These are phyloP conservation scores for Chamaecrista fasciculata DNA, from an alignment of 306 rosid genomes.

Conservation along the genomic window DNA sequence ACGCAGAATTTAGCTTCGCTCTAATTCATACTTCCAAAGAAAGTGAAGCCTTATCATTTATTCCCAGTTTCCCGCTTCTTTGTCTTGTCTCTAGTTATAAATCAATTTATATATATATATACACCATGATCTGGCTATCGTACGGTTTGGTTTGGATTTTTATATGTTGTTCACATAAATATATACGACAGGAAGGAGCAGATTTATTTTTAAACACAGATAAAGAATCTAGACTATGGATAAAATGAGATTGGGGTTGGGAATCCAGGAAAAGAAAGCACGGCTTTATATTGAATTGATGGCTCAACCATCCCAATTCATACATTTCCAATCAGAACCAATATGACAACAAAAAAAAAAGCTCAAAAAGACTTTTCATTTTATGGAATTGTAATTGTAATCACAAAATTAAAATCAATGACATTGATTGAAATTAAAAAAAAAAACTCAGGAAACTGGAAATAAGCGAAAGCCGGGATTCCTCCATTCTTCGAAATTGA, in stretches of 20 bases:
- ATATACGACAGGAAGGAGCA: background rate
- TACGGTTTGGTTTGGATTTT: no score
- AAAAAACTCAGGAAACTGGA: conserved; percentile 32
- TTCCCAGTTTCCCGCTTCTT: no score
- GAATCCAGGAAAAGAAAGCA: conserved; percentile 14
- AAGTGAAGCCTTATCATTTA: no score
- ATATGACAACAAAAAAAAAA: background rate
- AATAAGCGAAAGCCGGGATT: conserved; percentile 33
- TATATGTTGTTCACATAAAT: no score
- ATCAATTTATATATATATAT: no score
- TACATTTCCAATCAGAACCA: conserved; percentile 35
- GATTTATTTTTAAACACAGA: background rate
- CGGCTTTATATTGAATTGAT: conserved; percentile 36
- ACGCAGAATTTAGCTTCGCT: no score
- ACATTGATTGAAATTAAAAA: conserved; percentile 17
- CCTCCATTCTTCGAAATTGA: conserved; percentile 24
- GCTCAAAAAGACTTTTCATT: background rate
- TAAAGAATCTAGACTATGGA: background rate
- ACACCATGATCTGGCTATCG: no score
- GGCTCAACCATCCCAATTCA: conserved; percentile 40
- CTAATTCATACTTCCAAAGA: no score
- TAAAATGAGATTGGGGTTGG: background rate
- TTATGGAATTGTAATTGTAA: conserved; percentile 4
- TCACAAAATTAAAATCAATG: conserved; percentile 47
- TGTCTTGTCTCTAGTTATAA: no score